Percentiles rank a stretch among this genome's conserved stretches.
phyloP scores from a whole-genome alignment of 176 grass and related monocot genomes.

The Pharus latifolius region DNA sequence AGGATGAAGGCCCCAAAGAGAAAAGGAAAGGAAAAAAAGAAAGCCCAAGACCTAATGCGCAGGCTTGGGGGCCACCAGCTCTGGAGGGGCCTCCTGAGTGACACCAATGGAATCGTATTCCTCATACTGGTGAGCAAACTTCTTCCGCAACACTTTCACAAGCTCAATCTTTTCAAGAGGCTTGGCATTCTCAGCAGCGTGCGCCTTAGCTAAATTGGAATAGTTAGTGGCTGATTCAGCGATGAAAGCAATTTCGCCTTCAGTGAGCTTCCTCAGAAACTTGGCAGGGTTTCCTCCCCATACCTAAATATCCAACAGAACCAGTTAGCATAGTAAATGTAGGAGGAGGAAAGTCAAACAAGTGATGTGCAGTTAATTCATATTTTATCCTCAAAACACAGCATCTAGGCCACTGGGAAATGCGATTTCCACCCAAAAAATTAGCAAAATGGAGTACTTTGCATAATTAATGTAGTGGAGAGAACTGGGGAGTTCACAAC shows the following conservation, averaged over 20 bases:
- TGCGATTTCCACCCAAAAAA: not conserved
- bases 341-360: slow-evolving; percentile 7
- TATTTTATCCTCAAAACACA: not conserved
- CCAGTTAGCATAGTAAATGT: not conserved
- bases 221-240: slow-evolving; percentile 69
- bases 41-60: slow-evolving; percentile 31
- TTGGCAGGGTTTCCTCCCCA: slow-evolving; percentile 95
- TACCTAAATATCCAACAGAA: slow-evolving; percentile 46
- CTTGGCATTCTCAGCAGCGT: slow-evolving; percentile 71
- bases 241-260: slow-evolving; percentile 67
- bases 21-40: slow-evolving; percentile 14
- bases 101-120: slow-evolving; percentile 51
- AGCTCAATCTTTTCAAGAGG: slow-evolving; percentile 72
- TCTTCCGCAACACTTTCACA: slow-evolving; percentile 66
- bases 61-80: slow-evolving; percentile 41
- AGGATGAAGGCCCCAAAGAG: slow-evolving; percentile 12
- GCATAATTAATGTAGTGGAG: not conserved
- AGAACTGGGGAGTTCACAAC: not conserved
- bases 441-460: not conserved
- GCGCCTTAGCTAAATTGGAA: slow-evolving; percentile 55
- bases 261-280: slow-evolving; percentile 84
- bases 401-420: not conserved
- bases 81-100: slow-evolving; percentile 38
- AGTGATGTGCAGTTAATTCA: not conserved
- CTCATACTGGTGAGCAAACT: slow-evolving; percentile 49